Evolutionary conservation across 164 flowering plant genomes (phyloP).

Genomic region (Piper longum): DNA sequence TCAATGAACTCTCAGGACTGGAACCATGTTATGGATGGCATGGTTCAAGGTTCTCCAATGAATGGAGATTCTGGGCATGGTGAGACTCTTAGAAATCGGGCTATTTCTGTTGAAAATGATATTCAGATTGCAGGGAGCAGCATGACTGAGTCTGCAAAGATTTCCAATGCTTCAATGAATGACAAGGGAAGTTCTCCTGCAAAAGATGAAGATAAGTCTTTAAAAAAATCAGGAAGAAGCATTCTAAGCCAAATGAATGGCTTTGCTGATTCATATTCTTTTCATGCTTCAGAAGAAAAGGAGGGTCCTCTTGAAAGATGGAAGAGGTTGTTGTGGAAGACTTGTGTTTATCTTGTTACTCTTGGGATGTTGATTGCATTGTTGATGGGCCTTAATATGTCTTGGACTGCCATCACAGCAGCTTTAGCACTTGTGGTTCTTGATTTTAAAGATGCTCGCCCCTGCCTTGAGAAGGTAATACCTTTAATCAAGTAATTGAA

Average conservation of each 20-base stretch:
- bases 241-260: constrained; percentile 3
- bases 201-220: neutral
- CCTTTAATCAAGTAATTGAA: neutral
- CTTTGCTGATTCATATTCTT: constrained; percentile 3
- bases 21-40: neutral
- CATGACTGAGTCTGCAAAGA: constrained; percentile 18
- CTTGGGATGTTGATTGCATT: constrained; percentile 70
- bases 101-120: constrained; percentile 19
- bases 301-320: constrained; percentile 17
- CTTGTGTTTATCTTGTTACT: constrained; percentile 64
- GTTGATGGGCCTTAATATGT: constrained; percentile 75
- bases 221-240: neutral
- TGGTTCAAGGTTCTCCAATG: neutral
- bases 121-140: constrained; percentile 5
- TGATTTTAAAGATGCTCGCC: constrained; percentile 86
- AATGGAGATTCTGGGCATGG: constrained; percentile 9
- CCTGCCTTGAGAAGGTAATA: constrained; percentile 67
- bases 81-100: constrained; percentile 32
- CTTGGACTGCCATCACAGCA: constrained; percentile 90
- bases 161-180: constrained; percentile 23
- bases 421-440: constrained; percentile 81
- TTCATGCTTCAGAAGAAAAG: constrained; percentile 18
- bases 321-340: constrained; percentile 50
- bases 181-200: neutral
- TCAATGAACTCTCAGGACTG: constrained; percentile 3